Percentiles rank a stretch among this genome's conserved stretches.
These are phyloP conservation scores for Clitopilus hobsonii DNA, from an alignment of 768 basidiomycete species.

Conservation along the genomic window DNA sequence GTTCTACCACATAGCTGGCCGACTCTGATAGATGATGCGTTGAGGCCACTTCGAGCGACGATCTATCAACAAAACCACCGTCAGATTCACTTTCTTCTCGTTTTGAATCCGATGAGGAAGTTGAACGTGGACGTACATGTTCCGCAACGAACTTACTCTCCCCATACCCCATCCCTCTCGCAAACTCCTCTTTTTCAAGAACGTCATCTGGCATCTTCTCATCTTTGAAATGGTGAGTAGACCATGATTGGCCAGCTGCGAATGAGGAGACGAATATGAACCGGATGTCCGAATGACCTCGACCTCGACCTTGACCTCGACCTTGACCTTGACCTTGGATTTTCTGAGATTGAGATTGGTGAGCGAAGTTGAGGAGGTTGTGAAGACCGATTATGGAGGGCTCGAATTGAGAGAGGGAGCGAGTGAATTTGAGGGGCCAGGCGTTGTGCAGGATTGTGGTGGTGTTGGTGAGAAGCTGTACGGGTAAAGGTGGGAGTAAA, in stretches of 20 bases:
- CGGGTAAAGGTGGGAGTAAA: too few relatives aligned
- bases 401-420: slow-evolving; percentile 29
- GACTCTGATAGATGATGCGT: slow-evolving; percentile 20
- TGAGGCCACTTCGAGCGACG: slow-evolving; percentile 18
- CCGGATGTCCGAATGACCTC: slow-evolving; percentile 10
- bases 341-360: slow-evolving; percentile 11
- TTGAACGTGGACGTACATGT: neutral
- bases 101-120: neutral
- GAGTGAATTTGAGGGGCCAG: slow-evolving; percentile 37
- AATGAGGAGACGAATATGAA: slow-evolving; percentile 30
- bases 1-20: slow-evolving; percentile 27
- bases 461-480: slow-evolving; percentile 4
- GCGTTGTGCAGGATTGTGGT: slow-evolving; percentile 28
- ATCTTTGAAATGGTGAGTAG: slow-evolving; percentile 2
- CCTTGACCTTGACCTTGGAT: too few relatives aligned
- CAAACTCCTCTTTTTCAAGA: neutral
- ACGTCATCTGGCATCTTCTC: slow-evolving; percentile 9
- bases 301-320: too few relatives aligned
- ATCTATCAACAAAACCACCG: slow-evolving; percentile 15
- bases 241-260: slow-evolving; percentile 15
- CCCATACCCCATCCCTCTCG: neutral
- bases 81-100: neutral
- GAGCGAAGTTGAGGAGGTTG: slow-evolving; percentile 24
- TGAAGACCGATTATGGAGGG: slow-evolving; percentile 24
- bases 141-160: neutral